These are phyloP conservation scores for Spongispora temasekensis DNA, from an alignment of 1,284 basidiomycete genomes.

Conservation along the genomic window DNA sequence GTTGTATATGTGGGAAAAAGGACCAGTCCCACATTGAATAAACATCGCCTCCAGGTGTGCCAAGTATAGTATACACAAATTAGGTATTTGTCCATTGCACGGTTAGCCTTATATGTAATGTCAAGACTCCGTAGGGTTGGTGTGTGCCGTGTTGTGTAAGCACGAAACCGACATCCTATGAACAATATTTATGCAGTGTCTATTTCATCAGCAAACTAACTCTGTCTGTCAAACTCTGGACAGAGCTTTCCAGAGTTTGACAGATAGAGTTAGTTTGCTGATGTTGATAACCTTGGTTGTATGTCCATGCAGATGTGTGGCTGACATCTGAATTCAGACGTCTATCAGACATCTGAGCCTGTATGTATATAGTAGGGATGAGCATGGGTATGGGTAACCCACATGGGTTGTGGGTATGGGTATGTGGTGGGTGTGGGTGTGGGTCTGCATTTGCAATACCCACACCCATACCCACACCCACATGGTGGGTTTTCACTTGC, in stretches of 20 bases:
- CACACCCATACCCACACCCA: not conserved
- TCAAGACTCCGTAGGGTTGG: not conserved
- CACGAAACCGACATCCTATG: not conserved
- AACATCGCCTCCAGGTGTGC: not conserved
- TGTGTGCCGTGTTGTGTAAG: too few relatives aligned
- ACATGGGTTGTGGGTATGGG: not conserved
- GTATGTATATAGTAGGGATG: not conserved
- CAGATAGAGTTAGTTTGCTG: too few relatives aligned
- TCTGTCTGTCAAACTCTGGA: too few relatives aligned
- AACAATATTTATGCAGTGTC: not conserved
- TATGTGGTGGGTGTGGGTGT: not conserved
- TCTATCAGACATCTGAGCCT: not conserved
- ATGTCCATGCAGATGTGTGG: not conserved
- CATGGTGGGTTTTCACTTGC: not conserved
- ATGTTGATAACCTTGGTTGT: not conserved
- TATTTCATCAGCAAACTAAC: too few relatives aligned
- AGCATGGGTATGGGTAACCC: not conserved
- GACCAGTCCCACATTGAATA: not conserved
- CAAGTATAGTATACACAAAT: not conserved
- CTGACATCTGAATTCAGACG: not conserved
- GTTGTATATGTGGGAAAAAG: not conserved
- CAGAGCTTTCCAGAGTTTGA: too few relatives aligned
- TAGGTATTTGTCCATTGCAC: not conserved
- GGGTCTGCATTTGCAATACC: not conserved
- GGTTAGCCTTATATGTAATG: not conserved